Base-by-base conservation (phyloP, 352 stramenopile species). In the Halophytophthora polymorphica region DNA sequence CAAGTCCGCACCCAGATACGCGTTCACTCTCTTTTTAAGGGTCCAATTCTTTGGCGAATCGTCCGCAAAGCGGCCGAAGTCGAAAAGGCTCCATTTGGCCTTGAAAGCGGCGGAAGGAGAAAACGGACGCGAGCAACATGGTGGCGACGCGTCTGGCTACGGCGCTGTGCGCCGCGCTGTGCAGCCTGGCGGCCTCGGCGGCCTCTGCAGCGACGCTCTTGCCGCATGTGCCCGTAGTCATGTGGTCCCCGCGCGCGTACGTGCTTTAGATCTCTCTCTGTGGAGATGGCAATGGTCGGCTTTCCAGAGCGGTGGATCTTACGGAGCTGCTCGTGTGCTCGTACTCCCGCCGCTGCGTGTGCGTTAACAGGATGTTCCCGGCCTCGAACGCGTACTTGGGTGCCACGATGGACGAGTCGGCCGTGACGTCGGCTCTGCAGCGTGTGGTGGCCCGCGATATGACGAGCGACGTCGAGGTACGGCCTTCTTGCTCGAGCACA, bases 221-320 rank as follows among this genome's bases (percentile, higher is more conserved):
- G 48, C 65, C 69, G 13, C 73, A 90, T 34, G 67, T 83, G 13
- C 80, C 80, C 29, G 58, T 87, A 7, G 39, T 88, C 11, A 57
- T 90, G 51, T 90, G 80, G 80, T 90, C 80, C 5, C 48, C 83
- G 44, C 69, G 65, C 48, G 51, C 74, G 80, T 90, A 58, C 53
- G 78, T 87, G 34, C 17, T 2, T 17, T 23, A 29, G 31, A 7
- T 11, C 33, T 33, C 29, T 37, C 12, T 45, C 34, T 18, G 6
- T 42, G 14, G 39, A n/a, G 22, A 29, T 45, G 21, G 6, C n/a
- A 13, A 33, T 19, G 11, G 14, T 25, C 15, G 14, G 18, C 15
- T 17, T 38, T 34, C 6, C 29, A 12, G 33, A 14, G 11, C 33
- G 33, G 15, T 50, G 44, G 37, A 45, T 45, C 39, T 60, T 45